These are phyloP conservation scores for sunflower (Helianthus annuus) DNA, from an alignment of 129 eudicot genomes.

Conservation along the genomic window DNA sequence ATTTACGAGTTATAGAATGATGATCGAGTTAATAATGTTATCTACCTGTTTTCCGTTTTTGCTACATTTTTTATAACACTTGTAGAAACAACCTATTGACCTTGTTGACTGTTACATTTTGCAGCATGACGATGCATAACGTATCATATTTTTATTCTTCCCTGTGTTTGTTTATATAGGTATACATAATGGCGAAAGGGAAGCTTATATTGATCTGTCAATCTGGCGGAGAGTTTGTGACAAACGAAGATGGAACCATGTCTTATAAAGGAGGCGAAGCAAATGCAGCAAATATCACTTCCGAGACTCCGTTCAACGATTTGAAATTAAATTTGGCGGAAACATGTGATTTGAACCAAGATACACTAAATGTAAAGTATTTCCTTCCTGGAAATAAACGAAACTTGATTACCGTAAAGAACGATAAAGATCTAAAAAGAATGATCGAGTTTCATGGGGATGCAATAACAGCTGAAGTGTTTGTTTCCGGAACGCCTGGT, in stretches of 20 bases:
- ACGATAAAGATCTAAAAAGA: conserved; percentile 70
- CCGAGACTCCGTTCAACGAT: conserved; percentile 62
- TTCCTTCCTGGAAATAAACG: conserved; percentile 77
- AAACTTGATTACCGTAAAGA: conserved; percentile 56
- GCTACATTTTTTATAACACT: background rate
- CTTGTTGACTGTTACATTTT: background rate
- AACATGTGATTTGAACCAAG: conserved; percentile 51
- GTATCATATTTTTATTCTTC: conserved; percentile 13
- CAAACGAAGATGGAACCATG: conserved; percentile 63
- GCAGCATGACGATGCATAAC: conserved; percentile 8
- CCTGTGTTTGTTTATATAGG: conserved; percentile 35
- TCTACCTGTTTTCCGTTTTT: background rate
- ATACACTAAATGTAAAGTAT: conserved; percentile 60
- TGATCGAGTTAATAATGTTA: background rate
- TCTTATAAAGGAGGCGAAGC: conserved; percentile 80
- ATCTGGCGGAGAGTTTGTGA: conserved; percentile 71
- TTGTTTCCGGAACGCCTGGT: conserved; percentile 62
- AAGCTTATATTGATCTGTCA: conserved; percentile 83
- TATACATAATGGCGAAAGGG: conserved; percentile 45
- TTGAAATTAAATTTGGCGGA: conserved; percentile 68
- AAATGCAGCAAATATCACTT: conserved; percentile 56
- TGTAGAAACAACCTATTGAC: background rate
- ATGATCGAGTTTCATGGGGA: conserved; percentile 66
- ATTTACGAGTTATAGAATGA: background rate
- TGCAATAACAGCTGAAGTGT: conserved; percentile 75